Percentiles rank a stretch among this genome's conserved stretches.
Conservation (phyloP, 164 flowering plant species). For the Malania oleifera region DNA sequence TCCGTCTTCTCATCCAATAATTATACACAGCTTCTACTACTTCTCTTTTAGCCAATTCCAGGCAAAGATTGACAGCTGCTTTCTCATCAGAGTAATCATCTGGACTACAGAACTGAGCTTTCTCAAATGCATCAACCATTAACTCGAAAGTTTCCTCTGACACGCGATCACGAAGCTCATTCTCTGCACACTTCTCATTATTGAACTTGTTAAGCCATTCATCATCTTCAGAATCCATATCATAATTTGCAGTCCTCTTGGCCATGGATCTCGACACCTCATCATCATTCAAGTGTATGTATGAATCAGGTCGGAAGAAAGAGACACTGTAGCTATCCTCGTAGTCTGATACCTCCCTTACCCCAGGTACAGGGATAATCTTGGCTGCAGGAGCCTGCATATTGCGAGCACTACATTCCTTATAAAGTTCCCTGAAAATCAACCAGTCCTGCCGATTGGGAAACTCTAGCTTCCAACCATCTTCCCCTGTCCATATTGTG, state of each 20-base stretch:
- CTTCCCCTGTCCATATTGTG: conserved; percentile 54
- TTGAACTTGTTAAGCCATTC: conserved; percentile 61
- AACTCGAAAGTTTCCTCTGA: conserved; percentile 63
- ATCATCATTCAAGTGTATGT: conserved; percentile 45
- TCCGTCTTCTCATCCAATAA: conserved; percentile 71
- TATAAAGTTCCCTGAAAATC: conserved; percentile 67
- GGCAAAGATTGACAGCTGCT: conserved; percentile 29
- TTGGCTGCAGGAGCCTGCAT: conserved; percentile 26
- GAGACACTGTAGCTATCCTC: conserved; percentile 18
- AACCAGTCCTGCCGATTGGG: conserved; percentile 61
- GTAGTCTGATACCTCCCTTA: conserved; percentile 44
- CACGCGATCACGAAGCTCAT: conserved; percentile 25
- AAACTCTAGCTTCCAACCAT: conserved; percentile 84
- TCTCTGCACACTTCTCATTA: conserved; percentile 18
- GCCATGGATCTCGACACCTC: conserved; percentile 66
- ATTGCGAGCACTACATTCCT: conserved; percentile 65
- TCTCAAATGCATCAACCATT: conserved; percentile 72
- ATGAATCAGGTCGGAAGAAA: conserved; percentile 52
- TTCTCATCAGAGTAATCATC: conserved; percentile 49
- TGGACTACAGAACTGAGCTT: conserved; percentile 42
- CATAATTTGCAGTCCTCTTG: conserved; percentile 54
- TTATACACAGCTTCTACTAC: conserved; percentile 43
- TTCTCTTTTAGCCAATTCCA: conserved; percentile 37
- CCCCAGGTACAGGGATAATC: conserved; percentile 78
- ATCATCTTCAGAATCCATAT: conserved; percentile 86